Conservation (phyloP, 2,329 filamentous ascomycete species). For the Amphichorda felina region DNA sequence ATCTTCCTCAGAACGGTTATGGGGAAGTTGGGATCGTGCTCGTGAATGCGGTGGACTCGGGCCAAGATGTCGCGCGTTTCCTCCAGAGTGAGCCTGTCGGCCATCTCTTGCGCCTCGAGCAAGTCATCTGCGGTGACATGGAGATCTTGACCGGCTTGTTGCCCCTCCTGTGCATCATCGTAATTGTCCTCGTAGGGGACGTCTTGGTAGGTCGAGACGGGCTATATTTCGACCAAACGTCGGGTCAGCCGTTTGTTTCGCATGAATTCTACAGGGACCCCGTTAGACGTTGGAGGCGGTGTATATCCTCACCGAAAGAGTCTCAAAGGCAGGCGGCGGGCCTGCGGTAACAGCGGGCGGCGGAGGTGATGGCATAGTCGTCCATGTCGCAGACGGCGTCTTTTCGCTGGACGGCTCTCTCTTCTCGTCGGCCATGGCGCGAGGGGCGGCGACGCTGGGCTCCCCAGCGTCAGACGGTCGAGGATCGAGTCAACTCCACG, state of each 20-base stretch:
- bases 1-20: slow-evolving; percentile 25
- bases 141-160: slow-evolving; percentile 17
- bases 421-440: slow-evolving; percentile 4
- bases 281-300: no score
- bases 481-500: not conserved
- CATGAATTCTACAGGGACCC: not conserved
- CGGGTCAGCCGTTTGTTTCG: not conserved
- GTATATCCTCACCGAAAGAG: not conserved
- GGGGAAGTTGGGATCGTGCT: slow-evolving; percentile 31
- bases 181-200: not conserved
- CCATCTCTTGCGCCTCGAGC: slow-evolving; percentile 30
- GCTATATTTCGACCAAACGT: no score
- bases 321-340: not conserved
- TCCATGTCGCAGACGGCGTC: no score
- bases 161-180: not conserved
- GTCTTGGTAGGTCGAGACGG: not conserved
- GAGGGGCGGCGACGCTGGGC: slow-evolving; percentile 1
- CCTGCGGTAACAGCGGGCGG: not conserved
- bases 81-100: slow-evolving; percentile 27
- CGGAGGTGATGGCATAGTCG: not conserved
- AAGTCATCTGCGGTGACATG: slow-evolving; percentile 34
- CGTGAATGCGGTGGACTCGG: slow-evolving; percentile 25
- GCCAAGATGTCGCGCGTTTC: slow-evolving; percentile 29
- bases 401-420: not conserved
- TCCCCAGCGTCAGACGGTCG: not conserved